These are phyloP conservation scores for Aspergillus wentii DNA, from an alignment of 495 filamentous ascomycete species.

Conservation along the genomic window DNA sequence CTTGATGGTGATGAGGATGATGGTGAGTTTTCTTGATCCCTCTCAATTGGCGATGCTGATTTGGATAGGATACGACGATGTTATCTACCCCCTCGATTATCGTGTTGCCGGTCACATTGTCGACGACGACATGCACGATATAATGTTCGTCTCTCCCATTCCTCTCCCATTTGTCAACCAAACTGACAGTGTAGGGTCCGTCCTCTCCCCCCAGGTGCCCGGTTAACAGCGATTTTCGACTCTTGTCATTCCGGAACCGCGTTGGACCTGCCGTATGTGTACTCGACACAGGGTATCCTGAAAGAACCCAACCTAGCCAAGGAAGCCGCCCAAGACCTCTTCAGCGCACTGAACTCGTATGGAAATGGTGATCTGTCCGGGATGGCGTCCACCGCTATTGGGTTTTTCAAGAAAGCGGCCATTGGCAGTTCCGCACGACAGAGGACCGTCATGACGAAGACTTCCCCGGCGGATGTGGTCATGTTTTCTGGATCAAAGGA, in stretches of 20 bases:
- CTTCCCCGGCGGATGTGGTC: slow-evolving; percentile 90
- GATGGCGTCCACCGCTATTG: slow-evolving; percentile 72
- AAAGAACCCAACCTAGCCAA: slow-evolving; percentile 98
- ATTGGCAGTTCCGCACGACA: slow-evolving; percentile 73
- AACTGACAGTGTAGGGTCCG: slow-evolving; percentile 52
- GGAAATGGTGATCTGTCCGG: slow-evolving; percentile 79
- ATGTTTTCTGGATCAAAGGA: slow-evolving; percentile 99
- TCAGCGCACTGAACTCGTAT: slow-evolving; percentile 82
- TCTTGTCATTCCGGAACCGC: slow-evolving; percentile 97
- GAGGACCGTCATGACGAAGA: slow-evolving; percentile 78
- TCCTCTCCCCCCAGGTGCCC: slow-evolving; percentile 77
- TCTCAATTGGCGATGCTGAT: not conserved
- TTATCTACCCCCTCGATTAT: slow-evolving; percentile 96
- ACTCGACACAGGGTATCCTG: slow-evolving; percentile 89
- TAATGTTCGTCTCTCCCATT: slow-evolving; percentile 54
- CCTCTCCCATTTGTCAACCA: not conserved
- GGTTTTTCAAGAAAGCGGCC: slow-evolving; percentile 90
- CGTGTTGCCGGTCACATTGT: slow-evolving; percentile 85
- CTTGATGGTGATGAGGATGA: slow-evolving; percentile 94
- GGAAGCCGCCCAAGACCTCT: slow-evolving; percentile 88
- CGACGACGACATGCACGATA: slow-evolving; percentile 96
- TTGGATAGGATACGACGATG: slow-evolving; percentile 76
- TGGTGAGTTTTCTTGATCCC: slow-evolving; percentile 27
- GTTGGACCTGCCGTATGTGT: slow-evolving; percentile 94
- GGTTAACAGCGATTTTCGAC: slow-evolving; percentile 95